phyloP scores from a whole-genome alignment of 78 protist species.

The Mantamonas sphyraenae region DNA sequence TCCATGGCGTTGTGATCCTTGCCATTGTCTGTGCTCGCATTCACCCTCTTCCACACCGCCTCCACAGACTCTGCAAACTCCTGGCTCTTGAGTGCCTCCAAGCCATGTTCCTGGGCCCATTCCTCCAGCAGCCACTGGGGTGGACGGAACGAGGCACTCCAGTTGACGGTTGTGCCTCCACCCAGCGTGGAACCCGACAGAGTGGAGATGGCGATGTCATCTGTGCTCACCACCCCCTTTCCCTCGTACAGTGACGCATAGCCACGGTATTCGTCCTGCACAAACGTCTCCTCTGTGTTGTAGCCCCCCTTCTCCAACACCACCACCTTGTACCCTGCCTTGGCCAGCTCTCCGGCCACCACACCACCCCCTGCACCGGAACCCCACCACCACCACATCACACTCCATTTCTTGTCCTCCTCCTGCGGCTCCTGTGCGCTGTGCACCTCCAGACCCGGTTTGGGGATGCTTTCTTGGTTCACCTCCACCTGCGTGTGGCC shows the following conservation, averaged over 20 bases:
- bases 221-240: neutral
- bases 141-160: neutral
- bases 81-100: conserved; percentile 1
- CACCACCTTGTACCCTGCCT: neutral
- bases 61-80: conserved; percentile 18
- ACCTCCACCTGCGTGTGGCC: no score
- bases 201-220: neutral
- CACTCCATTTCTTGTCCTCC: neutral
- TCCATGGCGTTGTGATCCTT: conserved; percentile 11
- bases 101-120: conserved; percentile 10
- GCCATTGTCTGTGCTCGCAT: conserved; percentile 19
- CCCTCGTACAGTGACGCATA: neutral
- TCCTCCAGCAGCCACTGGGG: neutral
- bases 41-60: conserved; percentile 7
- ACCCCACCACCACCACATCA: neutral
- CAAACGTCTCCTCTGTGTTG: no score
- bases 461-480: no score
- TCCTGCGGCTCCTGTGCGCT: no score
- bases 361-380: neutral
- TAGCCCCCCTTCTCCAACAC: neutral
- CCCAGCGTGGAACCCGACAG: neutral
- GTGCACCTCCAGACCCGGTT: no score
- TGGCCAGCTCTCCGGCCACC: neutral
- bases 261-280: neutral
- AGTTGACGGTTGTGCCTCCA: neutral